phyloP scores from a whole-genome alignment of 2,329 filamentous ascomycete genomes.

The Exophiala sp. region DNA sequence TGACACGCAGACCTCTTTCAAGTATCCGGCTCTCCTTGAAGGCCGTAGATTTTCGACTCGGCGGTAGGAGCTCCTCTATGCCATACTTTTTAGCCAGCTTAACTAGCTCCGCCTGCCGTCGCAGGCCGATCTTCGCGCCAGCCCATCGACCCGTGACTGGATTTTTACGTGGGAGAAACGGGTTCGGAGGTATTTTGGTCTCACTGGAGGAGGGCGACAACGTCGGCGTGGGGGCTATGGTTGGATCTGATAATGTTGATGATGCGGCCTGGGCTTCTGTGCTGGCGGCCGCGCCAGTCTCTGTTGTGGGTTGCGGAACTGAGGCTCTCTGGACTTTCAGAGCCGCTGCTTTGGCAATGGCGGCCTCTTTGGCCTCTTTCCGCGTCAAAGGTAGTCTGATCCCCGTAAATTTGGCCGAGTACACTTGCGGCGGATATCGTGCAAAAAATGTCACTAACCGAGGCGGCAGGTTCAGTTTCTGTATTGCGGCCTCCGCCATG shows the following conservation, averaged over 20 bases:
- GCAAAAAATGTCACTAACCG: slow-evolving; percentile 81
- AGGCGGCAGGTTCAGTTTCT: slow-evolving; percentile 53
- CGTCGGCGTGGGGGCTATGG: slow-evolving; percentile 35
- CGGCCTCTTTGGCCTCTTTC: slow-evolving; percentile 21
- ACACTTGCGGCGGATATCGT: slow-evolving; percentile 69
- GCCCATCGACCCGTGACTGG: slow-evolving; percentile 75
- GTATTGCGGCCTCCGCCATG: slow-evolving; percentile 10
- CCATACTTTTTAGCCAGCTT: slow-evolving; percentile 74
- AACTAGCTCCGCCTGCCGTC: slow-evolving; percentile 83
- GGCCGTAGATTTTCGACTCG: slow-evolving; percentile 69
- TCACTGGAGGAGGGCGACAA: slow-evolving; percentile 20
- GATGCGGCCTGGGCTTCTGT: slow-evolving; percentile 39
- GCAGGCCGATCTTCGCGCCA: slow-evolving; percentile 72
- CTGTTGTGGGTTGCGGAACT: slow-evolving; percentile 26
- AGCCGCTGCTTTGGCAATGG: slow-evolving; percentile 6
- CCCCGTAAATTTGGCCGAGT: slow-evolving; percentile 35
- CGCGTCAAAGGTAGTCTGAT: slow-evolving; percentile 24
- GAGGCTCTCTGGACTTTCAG: slow-evolving; percentile 5
- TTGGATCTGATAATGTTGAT: slow-evolving; percentile 40
- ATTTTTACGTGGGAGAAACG: slow-evolving; percentile 76
- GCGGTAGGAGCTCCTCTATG: slow-evolving; percentile 73
- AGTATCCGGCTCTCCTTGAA: slow-evolving; percentile 60
- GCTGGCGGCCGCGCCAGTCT: slow-evolving; percentile 12
- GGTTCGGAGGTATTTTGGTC: slow-evolving; percentile 56
- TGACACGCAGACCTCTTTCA: slow-evolving; percentile 74